Conservation (phyloP, 176 grass and related monocot genomes). For the Areca catechu region DNA sequence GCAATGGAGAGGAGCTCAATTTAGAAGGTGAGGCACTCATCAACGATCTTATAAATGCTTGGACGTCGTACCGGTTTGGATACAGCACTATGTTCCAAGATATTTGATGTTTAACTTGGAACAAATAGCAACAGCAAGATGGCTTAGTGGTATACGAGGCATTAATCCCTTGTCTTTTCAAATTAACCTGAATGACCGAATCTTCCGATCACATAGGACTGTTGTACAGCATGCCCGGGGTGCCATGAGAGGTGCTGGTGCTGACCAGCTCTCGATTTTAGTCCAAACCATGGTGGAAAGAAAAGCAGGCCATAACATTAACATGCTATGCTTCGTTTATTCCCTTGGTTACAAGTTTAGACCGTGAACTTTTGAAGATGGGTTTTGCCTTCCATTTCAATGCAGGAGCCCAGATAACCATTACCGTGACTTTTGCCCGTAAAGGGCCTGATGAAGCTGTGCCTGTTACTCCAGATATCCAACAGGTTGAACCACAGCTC, state of each 20-base stretch:
- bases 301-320: constrained; percentile 43
- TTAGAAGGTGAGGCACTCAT: too few species aligned
- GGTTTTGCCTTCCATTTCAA: too few species aligned
- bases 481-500: constrained; percentile 83
- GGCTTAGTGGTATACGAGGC: background rate
- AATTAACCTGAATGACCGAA: background rate
- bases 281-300: constrained; percentile 62
- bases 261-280: constrained; percentile 84
- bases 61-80: too few species aligned
- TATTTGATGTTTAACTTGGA: background rate
- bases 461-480: constrained; percentile 66
- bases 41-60: too few species aligned
- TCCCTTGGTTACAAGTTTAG: too few species aligned
- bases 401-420: too few species aligned
- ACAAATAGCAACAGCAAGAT: background rate
- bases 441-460: constrained; percentile 71
- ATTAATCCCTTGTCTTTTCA: background rate
- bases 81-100: too few species aligned
- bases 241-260: constrained; percentile 73
- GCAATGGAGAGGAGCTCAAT: too few species aligned
- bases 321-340: too few species aligned
- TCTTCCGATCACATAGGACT: constrained; percentile 29
- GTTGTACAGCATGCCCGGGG: constrained; percentile 71
- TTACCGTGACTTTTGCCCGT: background rate
- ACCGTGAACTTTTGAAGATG: too few species aligned